phyloP scores from a whole-genome alignment of 2,329 filamentous ascomycete genomes.

The Aurifilum marmelostoma region DNA sequence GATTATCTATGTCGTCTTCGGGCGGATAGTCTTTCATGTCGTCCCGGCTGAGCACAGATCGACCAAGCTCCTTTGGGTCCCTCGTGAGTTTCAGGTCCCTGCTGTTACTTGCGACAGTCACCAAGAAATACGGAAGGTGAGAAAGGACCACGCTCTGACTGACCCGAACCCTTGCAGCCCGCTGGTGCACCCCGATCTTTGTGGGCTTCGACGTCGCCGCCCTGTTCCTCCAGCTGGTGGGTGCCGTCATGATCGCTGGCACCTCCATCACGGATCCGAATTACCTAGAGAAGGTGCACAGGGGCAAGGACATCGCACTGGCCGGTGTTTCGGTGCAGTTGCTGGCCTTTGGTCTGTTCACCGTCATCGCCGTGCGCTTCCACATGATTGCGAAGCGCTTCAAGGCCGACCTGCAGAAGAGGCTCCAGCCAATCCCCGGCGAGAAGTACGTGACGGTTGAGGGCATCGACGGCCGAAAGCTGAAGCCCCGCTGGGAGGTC shows the following conservation, averaged over 20 bases:
- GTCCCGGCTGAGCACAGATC: conserved; percentile 40
- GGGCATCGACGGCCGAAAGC: conserved; percentile 30
- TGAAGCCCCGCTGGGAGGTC: conserved; percentile 40
- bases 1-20: conserved; percentile 44
- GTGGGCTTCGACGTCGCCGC: conserved; percentile 45
- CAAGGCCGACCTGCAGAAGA: conserved; percentile 35
- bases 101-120: conserved; percentile 21
- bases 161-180: conserved; percentile 28
- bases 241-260: conserved; percentile 45
- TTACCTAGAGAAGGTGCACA: conserved; percentile 37
- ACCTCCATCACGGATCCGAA: conserved; percentile 39
- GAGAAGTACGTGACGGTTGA: conserved; percentile 40
- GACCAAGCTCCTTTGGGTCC: conserved; percentile 42
- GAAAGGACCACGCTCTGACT: conserved; percentile 32
- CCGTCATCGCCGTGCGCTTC: conserved; percentile 49
- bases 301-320: conserved; percentile 44
- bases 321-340: conserved; percentile 49
- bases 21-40: conserved; percentile 44
- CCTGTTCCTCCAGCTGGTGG: conserved; percentile 44
- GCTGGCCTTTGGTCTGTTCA: conserved; percentile 50
- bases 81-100: conserved; percentile 30
- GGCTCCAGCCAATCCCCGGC: conserved; percentile 35
- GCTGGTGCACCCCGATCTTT: conserved; percentile 45
- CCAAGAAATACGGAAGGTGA: conserved; percentile 34
- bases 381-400: conserved; percentile 49